Percentiles rank a stretch among this genome's conserved stretches.
Evolutionary conservation across 352 stramenopile species (phyloP).

Genomic region (Pythium sukuiense): DNA sequence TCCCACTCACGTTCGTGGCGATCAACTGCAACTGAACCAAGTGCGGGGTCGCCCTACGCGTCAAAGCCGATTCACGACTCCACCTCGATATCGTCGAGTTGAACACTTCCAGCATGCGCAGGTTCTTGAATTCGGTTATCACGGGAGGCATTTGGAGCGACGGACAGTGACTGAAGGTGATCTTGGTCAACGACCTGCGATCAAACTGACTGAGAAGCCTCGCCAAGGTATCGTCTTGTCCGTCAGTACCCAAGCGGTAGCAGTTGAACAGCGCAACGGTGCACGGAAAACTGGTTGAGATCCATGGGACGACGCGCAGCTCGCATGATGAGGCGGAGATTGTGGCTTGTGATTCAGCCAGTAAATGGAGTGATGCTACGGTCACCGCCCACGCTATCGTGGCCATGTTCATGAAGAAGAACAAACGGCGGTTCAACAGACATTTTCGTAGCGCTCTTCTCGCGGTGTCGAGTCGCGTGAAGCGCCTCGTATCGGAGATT

Average conservation of each 20-base stretch:
- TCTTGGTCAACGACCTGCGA: not conserved
- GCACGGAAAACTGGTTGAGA: not conserved
- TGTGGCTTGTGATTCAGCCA: not conserved
- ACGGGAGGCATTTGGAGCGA: not conserved
- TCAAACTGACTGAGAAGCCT: not conserved
- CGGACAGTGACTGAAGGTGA: not conserved
- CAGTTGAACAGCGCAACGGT: not conserved
- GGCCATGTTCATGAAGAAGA: not conserved
- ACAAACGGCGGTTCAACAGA: not conserved
- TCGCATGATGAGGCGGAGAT: not conserved
- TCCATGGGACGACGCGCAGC: not conserved
- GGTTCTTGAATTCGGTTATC: not conserved
- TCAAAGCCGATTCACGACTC: not conserved
- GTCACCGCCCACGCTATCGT: not conserved
- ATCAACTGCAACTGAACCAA: not conserved
- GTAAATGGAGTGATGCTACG: not conserved
- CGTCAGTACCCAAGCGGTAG: not conserved
- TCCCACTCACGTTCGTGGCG: not conserved
- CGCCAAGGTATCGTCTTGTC: not conserved
- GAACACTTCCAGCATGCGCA: not conserved
- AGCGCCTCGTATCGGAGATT: not conserved
- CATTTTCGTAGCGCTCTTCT: not conserved
- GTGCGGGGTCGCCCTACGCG: not conserved
- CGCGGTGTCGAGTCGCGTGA: not conserved
- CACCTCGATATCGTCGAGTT: not conserved